Percentiles rank a stretch among this genome's conserved stretches.
These are phyloP conservation scores for Davidsoniella eucalypti DNA, from an alignment of 2,329 filamentous ascomycete genomes.

Conservation along the genomic window DNA sequence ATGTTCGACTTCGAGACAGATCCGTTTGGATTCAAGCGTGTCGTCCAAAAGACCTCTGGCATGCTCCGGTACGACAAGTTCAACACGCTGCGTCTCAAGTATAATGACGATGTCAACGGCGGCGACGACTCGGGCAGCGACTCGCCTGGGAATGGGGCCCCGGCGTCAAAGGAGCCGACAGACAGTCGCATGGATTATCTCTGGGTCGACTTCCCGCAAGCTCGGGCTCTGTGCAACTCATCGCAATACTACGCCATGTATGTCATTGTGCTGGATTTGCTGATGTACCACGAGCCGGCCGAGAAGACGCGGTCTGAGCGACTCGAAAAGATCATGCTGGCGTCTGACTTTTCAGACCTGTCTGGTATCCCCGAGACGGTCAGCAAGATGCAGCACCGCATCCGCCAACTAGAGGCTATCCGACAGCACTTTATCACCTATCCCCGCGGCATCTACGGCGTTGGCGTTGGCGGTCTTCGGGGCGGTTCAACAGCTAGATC, in stretches of 20 bases:
- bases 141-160: conserved; percentile 6
- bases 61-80: conserved; percentile 93
- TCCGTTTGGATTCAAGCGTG: conserved; percentile 93
- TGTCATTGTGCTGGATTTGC: conserved; percentile 86
- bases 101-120: conserved; percentile 78
- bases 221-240: conserved; percentile 91
- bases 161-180: conserved; percentile 34
- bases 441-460: conserved; percentile 39
- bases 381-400: conserved; percentile 74
- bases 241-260: conserved; percentile 96
- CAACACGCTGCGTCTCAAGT: conserved; percentile 91
- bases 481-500: not conserved
- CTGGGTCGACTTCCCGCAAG: conserved; percentile 90
- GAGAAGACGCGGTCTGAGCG: conserved; percentile 95
- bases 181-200: conserved; percentile 88
- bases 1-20: conserved; percentile 94
- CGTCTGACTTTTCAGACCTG: conserved; percentile 94
- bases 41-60: conserved; percentile 92
- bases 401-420: conserved; percentile 87
- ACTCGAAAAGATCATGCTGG: conserved; percentile 96
- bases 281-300: conserved; percentile 89
- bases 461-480: not conserved
- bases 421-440: conserved; percentile 93
- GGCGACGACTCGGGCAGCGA: conserved; percentile 28
- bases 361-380: conserved; percentile 89